Evolutionary conservation across 176 grass and related monocot genomes (phyloP).

Genomic region (Alopecurus myosuroides): DNA sequence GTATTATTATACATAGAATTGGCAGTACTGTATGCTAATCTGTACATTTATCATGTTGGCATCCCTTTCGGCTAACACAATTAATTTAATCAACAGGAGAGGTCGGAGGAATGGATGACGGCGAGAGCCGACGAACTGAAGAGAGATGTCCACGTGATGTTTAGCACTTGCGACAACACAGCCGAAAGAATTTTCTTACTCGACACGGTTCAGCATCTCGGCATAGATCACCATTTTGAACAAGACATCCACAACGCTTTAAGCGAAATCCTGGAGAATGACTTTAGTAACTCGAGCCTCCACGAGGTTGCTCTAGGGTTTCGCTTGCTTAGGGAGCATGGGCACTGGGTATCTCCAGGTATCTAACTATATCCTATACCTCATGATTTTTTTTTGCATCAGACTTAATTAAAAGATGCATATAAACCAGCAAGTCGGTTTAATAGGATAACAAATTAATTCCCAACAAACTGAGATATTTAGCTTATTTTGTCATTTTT

Average conservation of each 20-base stretch:
- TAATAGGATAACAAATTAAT: too few relatives aligned
- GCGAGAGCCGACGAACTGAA: not conserved
- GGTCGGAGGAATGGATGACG: not conserved
- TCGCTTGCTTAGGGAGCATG: constrained; percentile 26
- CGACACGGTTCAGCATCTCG: not conserved
- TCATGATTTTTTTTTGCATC: not conserved
- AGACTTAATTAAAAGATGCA: too few relatives aligned
- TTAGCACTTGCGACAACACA: not conserved
- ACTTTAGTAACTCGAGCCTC: not conserved
- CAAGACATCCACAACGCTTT: not conserved
- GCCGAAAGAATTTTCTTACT: not conserved
- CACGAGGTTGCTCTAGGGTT: constrained; percentile 19
- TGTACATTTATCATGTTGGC: too few relatives aligned
- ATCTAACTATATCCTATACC: not conserved
- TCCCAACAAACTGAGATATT: not conserved
- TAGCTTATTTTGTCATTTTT: not conserved
- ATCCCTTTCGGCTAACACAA: too few relatives aligned
- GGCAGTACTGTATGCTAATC: too few relatives aligned
- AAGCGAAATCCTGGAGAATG: not conserved
- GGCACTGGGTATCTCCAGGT: constrained; percentile 16
- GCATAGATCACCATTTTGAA: too few relatives aligned
- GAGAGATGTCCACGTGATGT: not conserved
- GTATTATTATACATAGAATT: too few relatives aligned
- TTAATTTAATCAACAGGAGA: not conserved
- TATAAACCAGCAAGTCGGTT: too few relatives aligned